Percentiles rank a stretch among this genome's conserved stretches.
phyloP scores from a whole-genome alignment of 2,329 filamentous ascomycete genomes.

The Sclerotinia glacialis region DNA sequence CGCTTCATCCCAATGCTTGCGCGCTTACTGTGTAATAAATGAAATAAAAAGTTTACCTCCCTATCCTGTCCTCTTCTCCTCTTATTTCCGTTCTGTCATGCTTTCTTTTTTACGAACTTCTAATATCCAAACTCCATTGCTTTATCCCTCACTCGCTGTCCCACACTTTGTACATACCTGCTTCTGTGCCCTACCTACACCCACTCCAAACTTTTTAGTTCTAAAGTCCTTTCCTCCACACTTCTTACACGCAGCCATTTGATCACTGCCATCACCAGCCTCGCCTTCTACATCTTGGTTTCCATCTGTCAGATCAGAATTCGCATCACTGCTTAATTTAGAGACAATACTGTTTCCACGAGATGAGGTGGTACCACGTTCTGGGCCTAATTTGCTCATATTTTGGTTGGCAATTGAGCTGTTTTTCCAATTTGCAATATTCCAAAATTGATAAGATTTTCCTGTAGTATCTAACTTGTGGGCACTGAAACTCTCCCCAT shows the following conservation, averaged over 20 bases:
- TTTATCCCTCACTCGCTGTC: slow-evolving; percentile 30
- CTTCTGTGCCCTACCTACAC: slow-evolving; percentile 50
- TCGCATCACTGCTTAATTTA: slow-evolving; percentile 54
- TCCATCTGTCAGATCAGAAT: slow-evolving; percentile 37
- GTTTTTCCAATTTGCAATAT: slow-evolving; percentile 51
- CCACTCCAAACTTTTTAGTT: slow-evolving; percentile 52
- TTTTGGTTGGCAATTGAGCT: slow-evolving; percentile 24
- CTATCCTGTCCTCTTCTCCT: background rate
- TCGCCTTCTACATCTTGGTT: slow-evolving; percentile 44
- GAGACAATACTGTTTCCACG: slow-evolving; percentile 44
- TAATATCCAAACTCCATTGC: background rate
- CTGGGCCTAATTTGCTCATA: slow-evolving; percentile 28
- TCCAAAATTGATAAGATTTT: slow-evolving; percentile 55
- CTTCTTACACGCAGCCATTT: slow-evolving; percentile 49
- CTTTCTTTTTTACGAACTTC: background rate
- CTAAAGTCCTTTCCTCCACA: slow-evolving; percentile 64
- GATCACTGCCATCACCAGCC: slow-evolving; percentile 46
- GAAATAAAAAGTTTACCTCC: background rate
- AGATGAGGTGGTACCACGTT: slow-evolving; percentile 22
- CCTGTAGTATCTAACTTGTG: slow-evolving; percentile 43
- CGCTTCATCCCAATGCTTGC: background rate
- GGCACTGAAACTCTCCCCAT: slow-evolving; percentile 32
- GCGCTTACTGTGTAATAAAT: background rate
- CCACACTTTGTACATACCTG: slow-evolving; percentile 61
- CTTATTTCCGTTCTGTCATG: background rate